Conservation (phyloP, 2,329 filamentous ascomycete species). For the Hymenoscyphus salicellus region DNA sequence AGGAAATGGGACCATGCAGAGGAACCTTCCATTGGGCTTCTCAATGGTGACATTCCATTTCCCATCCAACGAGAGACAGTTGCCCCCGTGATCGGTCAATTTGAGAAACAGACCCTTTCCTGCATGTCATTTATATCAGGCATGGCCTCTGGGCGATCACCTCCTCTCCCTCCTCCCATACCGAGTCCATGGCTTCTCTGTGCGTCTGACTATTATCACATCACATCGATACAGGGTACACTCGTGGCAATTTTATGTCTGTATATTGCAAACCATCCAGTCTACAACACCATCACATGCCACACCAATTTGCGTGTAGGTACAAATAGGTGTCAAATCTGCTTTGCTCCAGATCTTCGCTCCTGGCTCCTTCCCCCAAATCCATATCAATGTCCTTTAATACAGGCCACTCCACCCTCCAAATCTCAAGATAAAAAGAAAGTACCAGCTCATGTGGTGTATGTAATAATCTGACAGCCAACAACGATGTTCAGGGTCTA, state of each 20-base stretch:
- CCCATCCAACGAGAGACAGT: background rate
- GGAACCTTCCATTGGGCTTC: conserved; percentile 1
- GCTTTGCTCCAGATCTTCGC: background rate
- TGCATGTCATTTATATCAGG: background rate
- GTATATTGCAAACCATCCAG: conserved; percentile 22
- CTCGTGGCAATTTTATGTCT: conserved; percentile 23
- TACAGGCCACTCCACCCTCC: background rate
- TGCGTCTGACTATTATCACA: background rate
- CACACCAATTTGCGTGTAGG: conserved; percentile 12
- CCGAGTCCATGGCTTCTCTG: background rate
- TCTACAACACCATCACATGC: conserved; percentile 22
- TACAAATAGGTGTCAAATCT: conserved; percentile 11
- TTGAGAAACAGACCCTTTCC: background rate
- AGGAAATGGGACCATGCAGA: background rate
- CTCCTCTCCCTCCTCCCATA: background rate
- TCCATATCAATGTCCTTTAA: conserved; percentile 1
- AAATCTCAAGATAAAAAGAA: conserved; percentile 11
- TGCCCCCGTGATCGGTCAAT: background rate
- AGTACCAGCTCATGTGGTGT: conserved; percentile 20
- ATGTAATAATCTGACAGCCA: conserved; percentile 8
- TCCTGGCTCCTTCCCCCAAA: background rate
- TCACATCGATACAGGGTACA: background rate
- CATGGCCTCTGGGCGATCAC: background rate
- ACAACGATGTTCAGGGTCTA: conserved; percentile 2
- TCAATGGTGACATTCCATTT: background rate